A percentile compares a stretch with the other conserved stretches of the same genome.
Conservation (phyloP, 495 filamentous ascomycete genomes). For the Apiosordaria backusii region DNA sequence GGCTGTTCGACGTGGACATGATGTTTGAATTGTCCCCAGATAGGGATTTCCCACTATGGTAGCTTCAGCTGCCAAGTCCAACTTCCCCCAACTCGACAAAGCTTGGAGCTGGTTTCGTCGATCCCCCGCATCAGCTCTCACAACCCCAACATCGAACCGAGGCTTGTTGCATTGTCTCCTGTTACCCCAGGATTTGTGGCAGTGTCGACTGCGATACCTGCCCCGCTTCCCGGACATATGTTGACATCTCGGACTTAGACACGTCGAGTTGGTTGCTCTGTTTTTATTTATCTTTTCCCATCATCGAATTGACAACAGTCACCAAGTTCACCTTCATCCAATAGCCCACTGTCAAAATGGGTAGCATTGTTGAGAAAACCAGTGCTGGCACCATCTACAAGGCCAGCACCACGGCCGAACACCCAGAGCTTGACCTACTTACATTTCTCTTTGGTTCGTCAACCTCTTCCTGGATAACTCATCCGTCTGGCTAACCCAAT, state of each 20-base stretch:
- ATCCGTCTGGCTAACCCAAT: background rate
- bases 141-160: background rate
- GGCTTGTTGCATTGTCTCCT: background rate
- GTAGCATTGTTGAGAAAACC: slow-evolving; percentile 71
- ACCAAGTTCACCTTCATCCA: background rate
- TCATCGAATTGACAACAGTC: too few species aligned
- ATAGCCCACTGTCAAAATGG: slow-evolving; percentile 3
- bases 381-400: slow-evolving; percentile 94
- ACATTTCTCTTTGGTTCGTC: slow-evolving; percentile 19
- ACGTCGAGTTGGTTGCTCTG: background rate
- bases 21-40: too few species aligned
- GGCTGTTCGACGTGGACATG: too few species aligned
- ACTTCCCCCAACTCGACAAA: background rate
- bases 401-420: slow-evolving; percentile 52
- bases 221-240: background rate
- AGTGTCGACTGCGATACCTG: background rate
- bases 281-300: too few species aligned
- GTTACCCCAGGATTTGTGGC: background rate
- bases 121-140: background rate
- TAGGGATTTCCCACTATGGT: too few species aligned
- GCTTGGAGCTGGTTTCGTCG: background rate
- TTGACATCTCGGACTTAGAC: background rate
- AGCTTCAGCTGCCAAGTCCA: background rate
- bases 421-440: slow-evolving; percentile 16
- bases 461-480: background rate